Evolutionary conservation across 2,329 filamentous ascomycete genomes (phyloP), one percentile per base, ranked within the genome.

Genomic region (Trichoderma semiorbis): DNA sequence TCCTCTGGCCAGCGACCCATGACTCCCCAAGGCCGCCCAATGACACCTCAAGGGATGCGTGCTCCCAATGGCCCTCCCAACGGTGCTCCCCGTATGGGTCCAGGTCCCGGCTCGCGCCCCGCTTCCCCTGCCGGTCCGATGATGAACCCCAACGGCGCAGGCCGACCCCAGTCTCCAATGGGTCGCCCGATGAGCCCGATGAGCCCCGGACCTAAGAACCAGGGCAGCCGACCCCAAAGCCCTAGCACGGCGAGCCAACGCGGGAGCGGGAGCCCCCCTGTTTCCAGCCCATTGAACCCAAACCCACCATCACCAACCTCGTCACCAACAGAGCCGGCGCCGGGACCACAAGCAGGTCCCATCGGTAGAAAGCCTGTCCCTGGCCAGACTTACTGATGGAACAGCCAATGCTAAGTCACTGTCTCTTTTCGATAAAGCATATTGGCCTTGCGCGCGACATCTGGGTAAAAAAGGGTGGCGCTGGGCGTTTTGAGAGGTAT

Each of bases 341-440:
- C 74, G 68, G 78, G 76, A 70, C 80, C 80, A 70, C 78, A 81
- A 50, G 79, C 83, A 34, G 84, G 82, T 53, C 80, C 84, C 30
- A 82, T 88, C 72, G 83, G 80, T 75, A 84, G 87, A 70, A 89
- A 90, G 78, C 86, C 88, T 30, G 84, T 90, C 53, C 86, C 87
- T 7, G 86, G 86, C 43, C 86, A 88, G 78, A 86, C 86, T 5
- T 85, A 84, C 70, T 87, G 66, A 72, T 26, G 11, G 34, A 36
- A 21, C 43, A 57, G 43, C 36, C 58, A 21, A 58, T 60, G 65
- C 71, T 11, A 32, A 50, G 28, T 24, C 58, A 50, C 67, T 21
- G 30, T 60, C n/a, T 47, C 68, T 69, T 66, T 63, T 63, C 73
- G 72, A 73, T 72, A 71, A 71, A 73, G 72, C 66, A 73, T 65